Percentiles rank a stretch among this genome's conserved stretches.
Evolutionary conservation across 495 filamentous ascomycete genomes (phyloP).

Genomic region (Tuber aestivum): DNA sequence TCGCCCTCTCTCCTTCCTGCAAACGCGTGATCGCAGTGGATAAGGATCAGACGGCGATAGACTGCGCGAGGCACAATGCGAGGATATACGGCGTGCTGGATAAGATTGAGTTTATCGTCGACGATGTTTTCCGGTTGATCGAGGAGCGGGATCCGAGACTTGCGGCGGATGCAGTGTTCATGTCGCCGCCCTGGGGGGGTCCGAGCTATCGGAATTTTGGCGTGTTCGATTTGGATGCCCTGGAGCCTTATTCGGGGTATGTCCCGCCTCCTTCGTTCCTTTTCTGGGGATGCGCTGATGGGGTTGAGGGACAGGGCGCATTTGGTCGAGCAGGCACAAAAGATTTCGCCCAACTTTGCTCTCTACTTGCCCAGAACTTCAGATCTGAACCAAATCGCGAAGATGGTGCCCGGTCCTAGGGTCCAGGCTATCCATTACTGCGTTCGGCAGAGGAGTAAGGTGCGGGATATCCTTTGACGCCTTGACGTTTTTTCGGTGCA

Average conservation of each 20-base stretch:
- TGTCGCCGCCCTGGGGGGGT: slow-evolving; percentile 93
- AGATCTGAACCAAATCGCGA: slow-evolving; percentile 74
- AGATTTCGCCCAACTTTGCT: slow-evolving; percentile 53
- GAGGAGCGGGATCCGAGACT: slow-evolving; percentile 34
- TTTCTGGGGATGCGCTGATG: not conserved
- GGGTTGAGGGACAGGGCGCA: slow-evolving; percentile 3
- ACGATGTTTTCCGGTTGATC: slow-evolving; percentile 69
- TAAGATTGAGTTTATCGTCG: slow-evolving; percentile 75
- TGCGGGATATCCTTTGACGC: not conserved
- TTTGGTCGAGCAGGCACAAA: slow-evolving; percentile 27
- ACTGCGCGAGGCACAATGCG: slow-evolving; percentile 90
- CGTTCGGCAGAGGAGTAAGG: slow-evolving; percentile 83
- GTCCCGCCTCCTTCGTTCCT: slow-evolving; percentile 39
- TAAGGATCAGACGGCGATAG: slow-evolving; percentile 64
- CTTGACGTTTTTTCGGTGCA: not conserved
- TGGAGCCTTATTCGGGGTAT: slow-evolving; percentile 72
- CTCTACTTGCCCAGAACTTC: slow-evolving; percentile 87
- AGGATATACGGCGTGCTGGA: slow-evolving; percentile 73
- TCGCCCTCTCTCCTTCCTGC: slow-evolving; percentile 72
- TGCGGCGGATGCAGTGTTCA: slow-evolving; percentile 65
- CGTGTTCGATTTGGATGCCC: slow-evolving; percentile 76
- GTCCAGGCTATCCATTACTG: slow-evolving; percentile 83
- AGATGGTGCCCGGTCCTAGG: slow-evolving; percentile 48
- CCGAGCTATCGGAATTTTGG: slow-evolving; percentile 69
- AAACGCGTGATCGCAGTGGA: slow-evolving; percentile 80